Conservation (phyloP, 495 filamentous ascomycete genomes). For the Rhizodiscina lignyota region DNA sequence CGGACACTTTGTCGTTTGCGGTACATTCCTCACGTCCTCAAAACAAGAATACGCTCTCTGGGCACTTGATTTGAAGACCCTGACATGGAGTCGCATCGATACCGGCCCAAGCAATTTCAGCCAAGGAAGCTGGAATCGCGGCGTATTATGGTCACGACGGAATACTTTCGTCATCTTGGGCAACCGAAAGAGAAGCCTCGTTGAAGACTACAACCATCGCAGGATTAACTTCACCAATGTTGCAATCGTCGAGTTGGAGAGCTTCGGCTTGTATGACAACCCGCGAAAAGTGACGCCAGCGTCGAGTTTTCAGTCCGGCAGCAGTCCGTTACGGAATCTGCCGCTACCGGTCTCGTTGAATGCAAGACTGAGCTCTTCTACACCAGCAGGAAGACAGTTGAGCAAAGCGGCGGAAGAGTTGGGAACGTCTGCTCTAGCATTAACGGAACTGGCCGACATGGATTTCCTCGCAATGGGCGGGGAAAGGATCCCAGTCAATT, state of each 20-base stretch:
- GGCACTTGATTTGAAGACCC: conserved; percentile 73
- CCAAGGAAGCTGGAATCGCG: conserved; percentile 93
- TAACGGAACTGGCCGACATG: conserved; percentile 91
- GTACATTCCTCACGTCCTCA: conserved; percentile 89
- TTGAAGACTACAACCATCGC: conserved; percentile 95
- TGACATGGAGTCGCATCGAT: conserved; percentile 92
- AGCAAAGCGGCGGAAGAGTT: conserved; percentile 65
- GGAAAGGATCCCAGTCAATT: conserved; percentile 87
- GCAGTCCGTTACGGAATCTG: conserved; percentile 32
- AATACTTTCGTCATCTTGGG: conserved; percentile 93
- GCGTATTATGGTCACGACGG: conserved; percentile 77
- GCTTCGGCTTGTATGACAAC: conserved; percentile 93
- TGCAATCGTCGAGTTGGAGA: conserved; percentile 90
- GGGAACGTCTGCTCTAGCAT: conserved; percentile 57
- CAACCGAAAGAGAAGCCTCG: conserved; percentile 80
- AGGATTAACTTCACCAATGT: conserved; percentile 95
- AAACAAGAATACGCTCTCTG: conserved; percentile 97
- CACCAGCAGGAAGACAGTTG: conserved; percentile 49
- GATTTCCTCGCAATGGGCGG: conserved; percentile 80
- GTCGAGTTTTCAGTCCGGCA: conserved; percentile 66
- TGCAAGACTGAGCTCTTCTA: conserved; percentile 10
- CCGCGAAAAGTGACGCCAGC: conserved; percentile 59
- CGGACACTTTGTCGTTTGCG: conserved; percentile 89
- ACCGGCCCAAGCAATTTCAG: conserved; percentile 87
- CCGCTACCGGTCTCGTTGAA: neutral